Conservation (phyloP, 306 rosid genomes). For the Oemleria cerasiformis region DNA sequence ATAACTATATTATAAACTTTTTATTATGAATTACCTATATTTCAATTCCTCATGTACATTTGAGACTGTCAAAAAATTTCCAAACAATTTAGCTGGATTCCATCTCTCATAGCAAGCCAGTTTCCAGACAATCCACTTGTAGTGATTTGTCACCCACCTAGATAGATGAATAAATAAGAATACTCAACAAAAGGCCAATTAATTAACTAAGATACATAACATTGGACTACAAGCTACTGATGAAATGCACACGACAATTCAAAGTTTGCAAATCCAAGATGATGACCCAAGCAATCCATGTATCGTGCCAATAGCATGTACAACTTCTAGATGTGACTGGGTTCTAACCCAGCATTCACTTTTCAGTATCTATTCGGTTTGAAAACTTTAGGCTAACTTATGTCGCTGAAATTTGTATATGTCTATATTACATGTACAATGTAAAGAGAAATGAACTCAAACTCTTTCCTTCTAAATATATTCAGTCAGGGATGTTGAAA, state of each 20-base stretch:
- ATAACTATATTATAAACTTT: slow-evolving; percentile 8
- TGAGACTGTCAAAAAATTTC: slow-evolving; percentile 51
- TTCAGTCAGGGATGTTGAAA: slow-evolving; percentile 6
- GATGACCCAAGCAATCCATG: slow-evolving; percentile 9
- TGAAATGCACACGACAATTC: slow-evolving; percentile 7
- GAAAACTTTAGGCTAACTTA: neutral
- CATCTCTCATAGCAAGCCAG: slow-evolving; percentile 81
- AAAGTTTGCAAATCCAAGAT: slow-evolving; percentile 18
- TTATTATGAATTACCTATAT: slow-evolving; percentile 58
- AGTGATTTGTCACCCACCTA: slow-evolving; percentile 91
- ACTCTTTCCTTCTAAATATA: neutral
- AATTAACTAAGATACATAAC: neutral
- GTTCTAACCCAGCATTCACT: neutral
- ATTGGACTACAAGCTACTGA: neutral
- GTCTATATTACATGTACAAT: slow-evolving; percentile 9
- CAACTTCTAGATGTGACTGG: neutral
- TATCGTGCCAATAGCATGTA: neutral
- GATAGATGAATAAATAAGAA: slow-evolving; percentile 27
- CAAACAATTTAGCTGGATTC: slow-evolving; percentile 45
- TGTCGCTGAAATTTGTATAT: slow-evolving; percentile 10
- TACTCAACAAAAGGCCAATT: slow-evolving; percentile 14
- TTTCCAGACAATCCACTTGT: slow-evolving; percentile 95
- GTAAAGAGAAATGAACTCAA: slow-evolving; percentile 5
- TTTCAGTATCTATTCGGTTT: neutral
- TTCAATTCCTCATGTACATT: slow-evolving; percentile 90